These are phyloP conservation scores for Verbena officinalis DNA, from an alignment of 257 asterid species.

Conservation along the genomic window DNA sequence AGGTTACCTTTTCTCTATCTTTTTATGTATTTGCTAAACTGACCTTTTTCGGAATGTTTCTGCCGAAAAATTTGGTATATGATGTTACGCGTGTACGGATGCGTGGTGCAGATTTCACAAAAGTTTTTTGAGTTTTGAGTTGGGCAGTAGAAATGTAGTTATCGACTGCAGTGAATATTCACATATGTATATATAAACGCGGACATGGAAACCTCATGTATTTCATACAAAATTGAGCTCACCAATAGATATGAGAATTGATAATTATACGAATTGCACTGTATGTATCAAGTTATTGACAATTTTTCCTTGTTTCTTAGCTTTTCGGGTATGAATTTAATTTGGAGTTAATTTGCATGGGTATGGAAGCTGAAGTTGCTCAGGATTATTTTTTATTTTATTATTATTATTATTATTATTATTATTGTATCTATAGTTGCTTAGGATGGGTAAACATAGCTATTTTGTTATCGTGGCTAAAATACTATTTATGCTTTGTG, in stretches of 20 bases:
- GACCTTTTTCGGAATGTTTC: not conserved
- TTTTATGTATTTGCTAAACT: not conserved
- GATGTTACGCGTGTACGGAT: conserved; percentile 20
- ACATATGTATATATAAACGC: not conserved
- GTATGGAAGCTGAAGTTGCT: not conserved
- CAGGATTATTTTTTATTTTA: no score
- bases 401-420: no score
- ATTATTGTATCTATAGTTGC: no score
- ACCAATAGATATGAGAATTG: conserved; percentile 15
- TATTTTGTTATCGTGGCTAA: not conserved
- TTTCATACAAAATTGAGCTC: not conserved
- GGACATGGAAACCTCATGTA: not conserved
- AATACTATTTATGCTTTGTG: not conserved
- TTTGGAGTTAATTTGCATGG: not conserved
- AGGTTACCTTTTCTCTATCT: conserved; percentile 36
- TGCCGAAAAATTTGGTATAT: not conserved
- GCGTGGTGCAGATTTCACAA: no score
- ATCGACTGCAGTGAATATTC: not conserved
- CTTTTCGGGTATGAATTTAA: not conserved
- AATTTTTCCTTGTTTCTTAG: not conserved
- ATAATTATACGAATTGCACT: conserved; percentile 1
- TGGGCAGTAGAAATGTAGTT: conserved; percentile 13
- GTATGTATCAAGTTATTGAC: not conserved
- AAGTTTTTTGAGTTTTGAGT: conserved; percentile 24
- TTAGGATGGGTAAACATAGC: not conserved